Evolutionary conservation across 768 basidiomycete genomes (phyloP), one percentile per base, ranked within the genome.

Genomic region (Suillus sp.): DNA sequence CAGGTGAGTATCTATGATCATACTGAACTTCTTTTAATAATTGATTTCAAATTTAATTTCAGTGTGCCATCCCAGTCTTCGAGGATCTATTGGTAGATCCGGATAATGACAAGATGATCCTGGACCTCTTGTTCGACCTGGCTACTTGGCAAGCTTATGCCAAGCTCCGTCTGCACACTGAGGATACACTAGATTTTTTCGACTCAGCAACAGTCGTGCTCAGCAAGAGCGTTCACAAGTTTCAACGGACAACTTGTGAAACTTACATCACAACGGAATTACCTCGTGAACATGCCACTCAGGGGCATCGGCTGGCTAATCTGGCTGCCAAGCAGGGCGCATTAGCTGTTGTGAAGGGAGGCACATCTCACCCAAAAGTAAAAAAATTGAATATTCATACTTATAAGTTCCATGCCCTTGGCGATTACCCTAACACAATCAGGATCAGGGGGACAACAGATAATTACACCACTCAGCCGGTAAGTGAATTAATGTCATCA

Each of bases 31-130:
- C 35, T 16, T 40, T 40, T 40, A 16, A 13, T 37, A 43, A 20
- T 7, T 40, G 5, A 55, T 40, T 43, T 42, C 5, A 55, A 22
- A 62, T 47, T 58, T 25, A 22, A 53, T 18, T 25, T 30, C 58
- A 78, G 78, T 76, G 76, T 45, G 66, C 74, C 0, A 66, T 79
- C 8, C 78, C 80, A 2, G 74, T 70, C 13, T 78, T 80, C 48
- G 76, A 80, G 16, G 77, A 72, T 5, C 71, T 81, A 0, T 66
- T 80, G 1, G 65, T 68, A 8, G 66, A 69, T n/a, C 62, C 51
- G 0, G 63, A 76, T 51, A 25, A 48, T 2, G 14, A 48, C 1
- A 3, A 61, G 72, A 61, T 64, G 2, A 51, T 75, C 16, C 56
- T 66, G 14, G 62, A 68, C 20, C 62, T 78, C 1, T 48, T 76